Conservation (phyloP, 441 rosid genomes). For the Adansonia madagascariensis region DNA sequence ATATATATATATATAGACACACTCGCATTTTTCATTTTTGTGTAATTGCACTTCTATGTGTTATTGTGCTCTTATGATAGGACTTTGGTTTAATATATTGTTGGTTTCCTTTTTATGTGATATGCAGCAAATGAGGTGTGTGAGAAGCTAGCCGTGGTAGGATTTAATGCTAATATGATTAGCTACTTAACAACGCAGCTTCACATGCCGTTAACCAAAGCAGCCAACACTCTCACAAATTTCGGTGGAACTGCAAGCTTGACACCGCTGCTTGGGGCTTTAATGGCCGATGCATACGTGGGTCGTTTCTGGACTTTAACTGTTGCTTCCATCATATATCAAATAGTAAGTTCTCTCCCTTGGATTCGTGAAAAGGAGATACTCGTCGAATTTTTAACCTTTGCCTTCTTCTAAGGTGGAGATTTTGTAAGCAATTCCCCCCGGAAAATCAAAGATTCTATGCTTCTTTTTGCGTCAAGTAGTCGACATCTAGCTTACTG, state of each 20-base stretch:
- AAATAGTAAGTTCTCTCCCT: slow-evolving; percentile 44
- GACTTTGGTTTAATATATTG: neutral
- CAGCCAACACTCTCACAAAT: slow-evolving; percentile 90
- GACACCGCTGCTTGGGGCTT: slow-evolving; percentile 88
- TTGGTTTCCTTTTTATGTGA: neutral
- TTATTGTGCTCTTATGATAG: neutral
- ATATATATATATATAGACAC: neutral
- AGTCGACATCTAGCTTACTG: neutral
- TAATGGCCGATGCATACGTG: slow-evolving; percentile 70
- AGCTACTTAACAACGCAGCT: slow-evolving; percentile 85
- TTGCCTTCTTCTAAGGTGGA: neutral
- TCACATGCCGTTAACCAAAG: slow-evolving; percentile 86
- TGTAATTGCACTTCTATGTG: neutral
- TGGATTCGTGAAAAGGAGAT: neutral
- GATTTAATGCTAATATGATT: slow-evolving; percentile 80
- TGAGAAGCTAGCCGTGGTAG: slow-evolving; percentile 88
- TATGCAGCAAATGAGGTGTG: slow-evolving; percentile 77
- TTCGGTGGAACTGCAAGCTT: slow-evolving; percentile 82
- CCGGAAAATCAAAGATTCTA: neutral
- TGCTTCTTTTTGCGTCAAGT: too few species aligned
- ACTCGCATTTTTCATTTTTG: neutral
- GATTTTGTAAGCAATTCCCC: neutral
- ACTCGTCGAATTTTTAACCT: neutral
- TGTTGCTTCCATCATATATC: slow-evolving; percentile 69
- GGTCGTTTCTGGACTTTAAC: slow-evolving; percentile 90